Percentiles rank a stretch among this genome's conserved stretches.
phyloP scores from a whole-genome alignment of 371 early-diverging fungal genomes.

The Circinella minor region DNA sequence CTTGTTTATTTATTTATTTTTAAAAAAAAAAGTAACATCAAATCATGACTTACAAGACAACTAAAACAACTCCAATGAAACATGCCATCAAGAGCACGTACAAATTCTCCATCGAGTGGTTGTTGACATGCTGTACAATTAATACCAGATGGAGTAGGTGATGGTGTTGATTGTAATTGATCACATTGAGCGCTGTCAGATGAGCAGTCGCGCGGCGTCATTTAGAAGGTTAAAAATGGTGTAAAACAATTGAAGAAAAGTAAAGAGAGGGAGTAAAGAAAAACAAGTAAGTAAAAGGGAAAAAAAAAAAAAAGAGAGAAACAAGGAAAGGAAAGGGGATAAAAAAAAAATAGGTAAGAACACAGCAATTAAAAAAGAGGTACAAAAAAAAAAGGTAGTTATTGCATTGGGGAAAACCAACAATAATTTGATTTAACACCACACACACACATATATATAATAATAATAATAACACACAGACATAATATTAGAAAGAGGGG shows the following conservation, averaged over 20 bases:
- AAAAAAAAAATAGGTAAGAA: not conserved
- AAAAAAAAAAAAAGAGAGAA: conserved; percentile 5
- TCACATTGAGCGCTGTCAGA: conserved; percentile 8
- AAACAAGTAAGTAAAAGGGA: conserved; percentile 3
- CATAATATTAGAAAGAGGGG: too few species aligned
- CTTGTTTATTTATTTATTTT: too few species aligned
- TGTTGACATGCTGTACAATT: conserved; percentile 32
- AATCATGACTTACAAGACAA: conserved; percentile 71
- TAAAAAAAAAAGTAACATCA: not conserved
- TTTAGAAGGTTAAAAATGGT: conserved; percentile 8
- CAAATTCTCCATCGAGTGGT: conserved; percentile 77
- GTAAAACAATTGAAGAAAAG: not conserved
- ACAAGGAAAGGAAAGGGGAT: conserved; percentile 1
- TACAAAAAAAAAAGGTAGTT: not conserved
- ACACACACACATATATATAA: too few species aligned
- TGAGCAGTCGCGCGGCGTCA: conserved; percentile 15
- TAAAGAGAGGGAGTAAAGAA: not conserved
- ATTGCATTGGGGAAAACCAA: not conserved
- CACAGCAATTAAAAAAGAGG: too few species aligned
- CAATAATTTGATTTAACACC: too few species aligned
- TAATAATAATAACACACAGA: too few species aligned
- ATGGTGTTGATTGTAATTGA: conserved; percentile 2
- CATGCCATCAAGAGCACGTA: conserved; percentile 85
- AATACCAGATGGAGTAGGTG: conserved; percentile 12
- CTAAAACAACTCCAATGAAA: conserved; percentile 94